Evolutionary conservation across 2,329 filamentous ascomycete genomes (phyloP).

Genomic region (Fusarium sp.): DNA sequence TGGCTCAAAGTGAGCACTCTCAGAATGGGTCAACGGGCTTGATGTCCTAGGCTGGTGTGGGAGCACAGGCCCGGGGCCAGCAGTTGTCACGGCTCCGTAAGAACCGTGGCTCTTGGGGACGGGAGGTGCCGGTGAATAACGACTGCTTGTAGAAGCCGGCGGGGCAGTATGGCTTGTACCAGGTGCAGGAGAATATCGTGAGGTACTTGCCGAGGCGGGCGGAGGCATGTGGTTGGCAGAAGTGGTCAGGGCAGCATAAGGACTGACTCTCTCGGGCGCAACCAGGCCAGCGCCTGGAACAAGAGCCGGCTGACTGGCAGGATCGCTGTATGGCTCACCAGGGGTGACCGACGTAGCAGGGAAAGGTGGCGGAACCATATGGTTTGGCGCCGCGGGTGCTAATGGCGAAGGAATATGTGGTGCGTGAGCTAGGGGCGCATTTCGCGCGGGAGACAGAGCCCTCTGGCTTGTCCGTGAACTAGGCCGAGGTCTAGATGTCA

Average conservation of each 20-base stretch:
- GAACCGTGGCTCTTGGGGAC: conserved; percentile 55
- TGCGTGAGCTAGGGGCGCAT: conserved; percentile 39
- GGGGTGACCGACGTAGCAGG: conserved; percentile 15
- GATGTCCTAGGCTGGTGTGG: conserved; percentile 71
- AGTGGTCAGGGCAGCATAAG: conserved; percentile 60
- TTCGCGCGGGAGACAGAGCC: conserved; percentile 54
- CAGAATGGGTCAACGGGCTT: conserved; percentile 72
- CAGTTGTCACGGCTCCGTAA: conserved; percentile 47
- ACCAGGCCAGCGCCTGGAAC: conserved; percentile 54
- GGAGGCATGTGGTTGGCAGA: conserved; percentile 46
- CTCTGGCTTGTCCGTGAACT: conserved; percentile 63
- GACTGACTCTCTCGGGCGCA: conserved; percentile 61
- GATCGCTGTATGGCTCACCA: conserved; percentile 16
- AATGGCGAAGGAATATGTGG: conserved; percentile 42
- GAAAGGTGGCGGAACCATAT: conserved; percentile 33
- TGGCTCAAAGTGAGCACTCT: conserved; percentile 66
- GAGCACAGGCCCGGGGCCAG: conserved; percentile 57
- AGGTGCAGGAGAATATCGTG: conserved; percentile 71
- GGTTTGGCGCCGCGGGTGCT: conserved; percentile 31
- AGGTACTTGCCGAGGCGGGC: conserved; percentile 47
- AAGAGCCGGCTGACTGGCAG: conserved; percentile 11
- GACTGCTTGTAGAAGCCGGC: conserved; percentile 54
- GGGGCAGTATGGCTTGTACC: conserved; percentile 40
- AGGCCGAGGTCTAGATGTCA: conserved; percentile 68
- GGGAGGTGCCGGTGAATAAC: conserved; percentile 64